phyloP scores from a whole-genome alignment of 2,329 filamentous ascomycete species.

The Triangularia setosa region DNA sequence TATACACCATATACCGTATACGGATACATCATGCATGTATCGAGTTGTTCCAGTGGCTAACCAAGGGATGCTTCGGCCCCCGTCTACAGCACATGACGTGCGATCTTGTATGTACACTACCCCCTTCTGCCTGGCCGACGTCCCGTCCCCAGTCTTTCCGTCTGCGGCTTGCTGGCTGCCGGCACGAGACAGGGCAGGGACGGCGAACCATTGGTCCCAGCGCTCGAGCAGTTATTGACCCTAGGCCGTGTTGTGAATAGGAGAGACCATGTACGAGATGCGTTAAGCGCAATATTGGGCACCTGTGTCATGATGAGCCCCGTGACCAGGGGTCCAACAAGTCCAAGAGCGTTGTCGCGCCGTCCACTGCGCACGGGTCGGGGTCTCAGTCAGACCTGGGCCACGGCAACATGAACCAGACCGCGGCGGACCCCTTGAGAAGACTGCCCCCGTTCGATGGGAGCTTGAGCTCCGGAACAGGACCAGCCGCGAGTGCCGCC shows the following conservation, averaged over 20 bases:
- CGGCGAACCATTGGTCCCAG: slow-evolving; percentile 13
- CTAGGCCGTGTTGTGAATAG: slow-evolving; percentile 43
- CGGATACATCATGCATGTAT: slow-evolving; percentile 20
- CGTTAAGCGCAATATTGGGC: slow-evolving; percentile 97
- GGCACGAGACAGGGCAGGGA: not conserved
- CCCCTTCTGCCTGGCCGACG: slow-evolving; percentile 21
- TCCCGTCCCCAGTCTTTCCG: not conserved
- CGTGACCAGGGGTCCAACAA: slow-evolving; percentile 80
- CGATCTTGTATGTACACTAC: slow-evolving; percentile 68
- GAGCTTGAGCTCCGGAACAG: slow-evolving; percentile 31
- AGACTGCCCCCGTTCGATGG: slow-evolving; percentile 46
- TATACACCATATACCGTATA: slow-evolving; percentile 15
- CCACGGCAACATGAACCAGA: slow-evolving; percentile 53
- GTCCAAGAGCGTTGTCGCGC: slow-evolving; percentile 61
- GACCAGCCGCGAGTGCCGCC: slow-evolving; percentile 41
- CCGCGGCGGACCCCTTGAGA: slow-evolving; percentile 50
- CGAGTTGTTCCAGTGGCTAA: slow-evolving; percentile 39
- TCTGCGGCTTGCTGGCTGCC: not conserved
- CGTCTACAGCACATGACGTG: slow-evolving; percentile 79
- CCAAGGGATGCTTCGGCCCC: slow-evolving; percentile 38
- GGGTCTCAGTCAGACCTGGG: slow-evolving; percentile 50
- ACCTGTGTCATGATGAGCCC: slow-evolving; percentile 96
- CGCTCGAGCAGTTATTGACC: slow-evolving; percentile 33
- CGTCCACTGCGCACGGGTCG: slow-evolving; percentile 58
- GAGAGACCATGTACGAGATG: slow-evolving; percentile 95